Percentiles rank a stretch among this genome's conserved stretches.
Evolutionary conservation across 768 basidiomycete genomes (phyloP).

Genomic region (Galerina marginata): DNA sequence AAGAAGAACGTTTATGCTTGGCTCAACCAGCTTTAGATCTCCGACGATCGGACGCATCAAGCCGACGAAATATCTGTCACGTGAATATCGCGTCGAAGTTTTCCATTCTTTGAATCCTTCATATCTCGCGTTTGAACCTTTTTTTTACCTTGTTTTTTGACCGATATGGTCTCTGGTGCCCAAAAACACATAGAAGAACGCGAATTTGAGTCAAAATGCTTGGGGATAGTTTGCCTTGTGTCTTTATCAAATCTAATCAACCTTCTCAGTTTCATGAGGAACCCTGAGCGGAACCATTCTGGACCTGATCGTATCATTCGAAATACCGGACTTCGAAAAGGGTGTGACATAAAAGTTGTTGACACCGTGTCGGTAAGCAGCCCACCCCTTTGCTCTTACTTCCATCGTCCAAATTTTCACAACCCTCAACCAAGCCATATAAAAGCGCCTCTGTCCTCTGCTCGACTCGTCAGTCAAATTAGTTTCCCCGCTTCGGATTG

Average conservation of each 20-base stretch:
- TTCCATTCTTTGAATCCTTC: too few relatives aligned
- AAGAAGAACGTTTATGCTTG: too few relatives aligned
- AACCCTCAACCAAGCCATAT: slow-evolving; percentile 3
- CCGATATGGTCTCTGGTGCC: too few relatives aligned
- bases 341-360: slow-evolving; percentile 17
- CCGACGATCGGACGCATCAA: too few relatives aligned
- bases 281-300: slow-evolving; percentile 9
- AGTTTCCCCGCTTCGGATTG: not conserved
- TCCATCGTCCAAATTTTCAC: slow-evolving; percentile 8
- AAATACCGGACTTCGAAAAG: slow-evolving; percentile 21
- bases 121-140: not conserved
- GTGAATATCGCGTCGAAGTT: too few relatives aligned
- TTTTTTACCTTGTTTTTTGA: not conserved
- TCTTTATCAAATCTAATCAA: slow-evolving; percentile 14
- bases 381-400: slow-evolving; percentile 10
- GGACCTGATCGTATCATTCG: slow-evolving; percentile 18
- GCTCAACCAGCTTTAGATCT: too few relatives aligned
- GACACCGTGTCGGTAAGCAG: slow-evolving; percentile 16
- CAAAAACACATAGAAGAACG: too few relatives aligned
- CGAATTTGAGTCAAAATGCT: too few relatives aligned
- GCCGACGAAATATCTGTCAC: too few relatives aligned
- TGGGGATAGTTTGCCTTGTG: not conserved
- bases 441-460: not conserved
- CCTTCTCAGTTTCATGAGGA: slow-evolving; percentile 13
- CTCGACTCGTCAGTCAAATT: not conserved